phyloP scores from a whole-genome alignment of 1,284 basidiomycete genomes.

The Ustilago hordei region DNA sequence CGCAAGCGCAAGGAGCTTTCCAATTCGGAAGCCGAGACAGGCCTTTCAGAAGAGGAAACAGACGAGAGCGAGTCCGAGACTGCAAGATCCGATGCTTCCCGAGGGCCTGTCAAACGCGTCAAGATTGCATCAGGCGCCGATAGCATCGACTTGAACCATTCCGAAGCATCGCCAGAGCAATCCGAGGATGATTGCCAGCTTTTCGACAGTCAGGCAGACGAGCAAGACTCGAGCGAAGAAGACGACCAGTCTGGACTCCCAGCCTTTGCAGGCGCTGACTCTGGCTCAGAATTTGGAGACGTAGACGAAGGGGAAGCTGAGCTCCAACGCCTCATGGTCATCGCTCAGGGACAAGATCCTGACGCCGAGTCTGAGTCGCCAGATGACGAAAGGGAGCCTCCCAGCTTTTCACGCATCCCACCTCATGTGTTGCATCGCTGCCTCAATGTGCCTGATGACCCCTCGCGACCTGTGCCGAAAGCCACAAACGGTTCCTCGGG shows the following conservation, averaged over 20 bases:
- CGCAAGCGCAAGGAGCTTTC: conserved; percentile 29
- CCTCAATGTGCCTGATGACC: conserved; percentile 49
- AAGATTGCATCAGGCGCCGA: conserved; percentile 25
- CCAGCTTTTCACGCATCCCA: conserved; percentile 63
- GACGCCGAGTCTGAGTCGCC: conserved; percentile 12
- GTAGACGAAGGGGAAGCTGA: conserved; percentile 57
- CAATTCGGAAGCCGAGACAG: background rate
- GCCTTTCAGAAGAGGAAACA: conserved; percentile 8
- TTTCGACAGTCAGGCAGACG: background rate
- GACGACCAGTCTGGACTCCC: conserved; percentile 16
- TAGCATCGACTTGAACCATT: background rate
- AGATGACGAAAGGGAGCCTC: conserved; percentile 53
- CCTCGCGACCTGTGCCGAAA: conserved; percentile 12
- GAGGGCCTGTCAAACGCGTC: conserved; percentile 27
- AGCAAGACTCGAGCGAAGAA: conserved; percentile 16
- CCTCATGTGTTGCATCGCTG: conserved; percentile 56
- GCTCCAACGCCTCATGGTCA: conserved; percentile 34
- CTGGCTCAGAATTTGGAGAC: conserved; percentile 48
- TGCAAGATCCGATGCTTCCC: conserved; percentile 9
- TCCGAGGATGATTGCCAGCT: conserved; percentile 10
- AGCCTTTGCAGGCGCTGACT: conserved; percentile 33
- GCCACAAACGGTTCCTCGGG: conserved; percentile 5
- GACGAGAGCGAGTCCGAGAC: conserved; percentile 22
- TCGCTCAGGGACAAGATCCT: conserved; percentile 13
- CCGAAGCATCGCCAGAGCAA: background rate